Evolutionary conservation across 169 alveolate genomes (phyloP).

Genomic region (Cyclospora cayetanensis): DNA sequence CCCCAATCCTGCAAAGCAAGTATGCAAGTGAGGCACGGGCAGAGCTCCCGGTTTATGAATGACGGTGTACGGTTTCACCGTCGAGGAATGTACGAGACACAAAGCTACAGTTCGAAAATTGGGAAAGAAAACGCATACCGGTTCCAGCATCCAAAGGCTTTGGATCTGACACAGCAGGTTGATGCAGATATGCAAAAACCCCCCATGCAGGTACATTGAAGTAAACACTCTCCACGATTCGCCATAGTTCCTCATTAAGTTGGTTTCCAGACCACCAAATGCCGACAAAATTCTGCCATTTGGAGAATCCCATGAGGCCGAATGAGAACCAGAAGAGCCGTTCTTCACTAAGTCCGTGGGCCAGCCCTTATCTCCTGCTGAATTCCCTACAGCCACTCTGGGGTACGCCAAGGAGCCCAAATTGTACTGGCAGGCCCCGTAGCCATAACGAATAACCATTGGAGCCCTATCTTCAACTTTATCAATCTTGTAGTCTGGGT

Average conservation of each 20-base stretch:
- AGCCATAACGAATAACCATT: constrained; percentile 79
- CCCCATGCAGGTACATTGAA: constrained; percentile 90
- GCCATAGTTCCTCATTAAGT: constrained; percentile 82
- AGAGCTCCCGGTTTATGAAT: neutral
- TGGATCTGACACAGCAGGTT: constrained; percentile 90
- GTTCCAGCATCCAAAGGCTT: constrained; percentile 89
- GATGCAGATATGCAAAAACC: constrained; percentile 85
- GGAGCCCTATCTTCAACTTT: constrained; percentile 70
- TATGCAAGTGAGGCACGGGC: neutral
- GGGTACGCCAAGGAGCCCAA: constrained; percentile 74
- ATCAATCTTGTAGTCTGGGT: constrained; percentile 75
- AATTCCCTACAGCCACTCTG: constrained; percentile 78
- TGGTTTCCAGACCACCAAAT: constrained; percentile 83
- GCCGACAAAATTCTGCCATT: constrained; percentile 75
- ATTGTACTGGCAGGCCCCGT: constrained; percentile 87
- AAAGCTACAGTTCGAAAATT: too few relatives aligned
- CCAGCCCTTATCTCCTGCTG: constrained; percentile 83
- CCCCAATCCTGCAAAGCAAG: constrained; percentile 86
- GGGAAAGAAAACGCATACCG: constrained; percentile 65
- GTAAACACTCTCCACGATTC: constrained; percentile 86
- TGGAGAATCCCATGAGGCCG: constrained; percentile 78
- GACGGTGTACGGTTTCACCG: too few relatives aligned
- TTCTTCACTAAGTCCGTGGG: constrained; percentile 78
- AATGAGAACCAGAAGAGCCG: constrained; percentile 70
- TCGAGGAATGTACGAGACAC: too few relatives aligned